Base-by-base conservation (phyloP, 83 land plant species). In the Isoetes engelmannii region DNA sequence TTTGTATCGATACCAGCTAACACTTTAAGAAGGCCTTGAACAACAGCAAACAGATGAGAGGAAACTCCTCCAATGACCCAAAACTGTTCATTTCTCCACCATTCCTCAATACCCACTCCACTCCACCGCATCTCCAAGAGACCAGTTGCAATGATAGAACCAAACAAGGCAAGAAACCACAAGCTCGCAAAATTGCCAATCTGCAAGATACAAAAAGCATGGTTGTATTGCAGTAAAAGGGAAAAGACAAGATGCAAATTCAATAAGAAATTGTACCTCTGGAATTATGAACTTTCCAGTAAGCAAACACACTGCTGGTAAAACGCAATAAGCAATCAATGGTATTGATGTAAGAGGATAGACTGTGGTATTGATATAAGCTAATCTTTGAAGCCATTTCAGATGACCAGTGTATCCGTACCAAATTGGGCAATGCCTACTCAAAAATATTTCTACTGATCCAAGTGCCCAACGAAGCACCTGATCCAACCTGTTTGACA, bases 61-160 rank as follows among this genome's bases (percentile, higher is more conserved):
- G 92, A 88, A 15, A 85, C 89, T 47, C 92, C 92, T 41, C 92
- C 92, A 72, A 88, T 88, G 59, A 88, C 92, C 92, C 92, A 88
- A 70, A 88, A 88, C 67, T 88, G 92, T 51, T 88, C 92, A 45
- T 88, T 88, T 59, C 92, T 88, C 92, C 92, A 88, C 92, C 92
- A 88, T 51, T 84, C 86, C 71, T 84, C 81, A 20, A 84, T 80
- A 17, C 73, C 81, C 43, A 84, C 84, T 7, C 84, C 74, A 68
- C 81, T 79, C 86, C 86, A 84, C 57, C 69, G 78, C 75, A 81
- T 84, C 75, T 84, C 84, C 7, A 81, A 73, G 45, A 84, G 69
- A 47, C 86, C 73, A 47, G 84, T 84, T 59, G 76, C 76, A 47
- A 82, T 74, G 43, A 84, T 84, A 49, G 70, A 77, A 45, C 80